phyloP scores from a whole-genome alignment of 805 yeast genomes.

The Kodamaea kakaduensis region DNA sequence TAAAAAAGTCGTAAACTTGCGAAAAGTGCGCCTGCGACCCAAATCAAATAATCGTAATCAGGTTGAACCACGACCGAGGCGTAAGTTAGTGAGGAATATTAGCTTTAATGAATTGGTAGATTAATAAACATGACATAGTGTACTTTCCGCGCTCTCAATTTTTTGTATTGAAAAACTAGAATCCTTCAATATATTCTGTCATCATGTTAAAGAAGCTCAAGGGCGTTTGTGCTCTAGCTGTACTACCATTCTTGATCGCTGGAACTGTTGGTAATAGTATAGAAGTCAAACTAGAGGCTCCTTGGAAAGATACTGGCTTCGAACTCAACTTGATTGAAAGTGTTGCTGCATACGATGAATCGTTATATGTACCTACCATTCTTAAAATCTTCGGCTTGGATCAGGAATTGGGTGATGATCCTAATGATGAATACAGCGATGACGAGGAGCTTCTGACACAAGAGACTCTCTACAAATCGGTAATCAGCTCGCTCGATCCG shows the following conservation, averaged over 20 bases:
- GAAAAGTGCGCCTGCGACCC: neutral
- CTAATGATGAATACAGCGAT: conserved; percentile 4
- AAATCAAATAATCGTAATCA: neutral
- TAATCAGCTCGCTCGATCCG: conserved; percentile 7
- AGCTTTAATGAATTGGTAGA: conserved; percentile 3
- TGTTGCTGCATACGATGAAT: conserved; percentile 29
- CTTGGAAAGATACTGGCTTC: conserved; percentile 42
- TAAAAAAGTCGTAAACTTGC: conserved; percentile 1
- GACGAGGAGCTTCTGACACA: conserved; percentile 6
- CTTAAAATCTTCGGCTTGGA: conserved; percentile 14
- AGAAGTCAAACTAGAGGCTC: conserved; percentile 28
- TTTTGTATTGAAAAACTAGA: too few relatives aligned
- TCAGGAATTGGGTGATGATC: conserved; percentile 11
- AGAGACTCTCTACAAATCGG: conserved; percentile 5
- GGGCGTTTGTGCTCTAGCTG: too few relatives aligned
- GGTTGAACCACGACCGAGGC: neutral
- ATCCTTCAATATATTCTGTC: too few relatives aligned
- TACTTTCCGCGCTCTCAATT: too few relatives aligned
- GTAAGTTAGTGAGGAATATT: conserved; percentile 3
- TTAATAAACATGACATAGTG: too few relatives aligned
- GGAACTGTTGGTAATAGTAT: conserved; percentile 1
- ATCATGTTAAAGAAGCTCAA: too few relatives aligned
- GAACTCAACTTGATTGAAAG: conserved; percentile 43
- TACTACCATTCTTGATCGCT: too few relatives aligned
- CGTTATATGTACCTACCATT: conserved; percentile 28